Evolutionary conservation across 306 rosid genomes (phyloP), one percentile per base, ranked within the genome.

Genomic region (Mimosa pudica): DNA sequence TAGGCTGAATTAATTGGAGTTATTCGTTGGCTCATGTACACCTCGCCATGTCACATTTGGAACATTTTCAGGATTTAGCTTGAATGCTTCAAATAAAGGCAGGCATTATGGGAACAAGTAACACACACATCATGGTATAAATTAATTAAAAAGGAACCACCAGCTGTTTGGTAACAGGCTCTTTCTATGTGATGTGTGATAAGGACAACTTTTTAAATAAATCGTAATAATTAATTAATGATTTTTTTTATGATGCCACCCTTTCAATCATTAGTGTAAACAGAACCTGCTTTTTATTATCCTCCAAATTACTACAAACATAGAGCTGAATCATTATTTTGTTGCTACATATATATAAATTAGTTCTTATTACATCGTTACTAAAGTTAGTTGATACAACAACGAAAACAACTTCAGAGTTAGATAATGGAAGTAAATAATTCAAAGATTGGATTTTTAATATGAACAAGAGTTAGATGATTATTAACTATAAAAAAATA

Each of bases 201-300:
- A 9, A 17, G 38, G 70, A 44, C 70, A 10, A 57, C n/a, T 30
- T 67, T 10, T 33, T 35, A 5, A 48, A 47, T 51, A 4, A 33
- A 8, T 20, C 33, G 42, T 57, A 24, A 24, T 45, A 55, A 69
- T 41, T 6, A 35, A 68, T 68, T 58, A 60, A 60, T 20, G 60
- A 42, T 33, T 32, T 69, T 69, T 68, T 3, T 42, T 16, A 69
- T 30, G 76, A n/a, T 44, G 46, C 52, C 72, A 35, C 57, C 55
- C 49, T 55, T 38, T 68, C 80, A n/a, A 67, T 18, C 35, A 44
- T 45, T 55, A 41, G 7, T 42, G 58, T 7, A 44, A 42, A 42
- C 47, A 33, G 76, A 64, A 82, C 71, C 69, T 72, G 70, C 78
- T 32, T 71, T 65, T 47, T 73, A 8, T 2, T 54, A 57, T 69